phyloP scores from a whole-genome alignment of 2,329 filamentous ascomycete species.

The Sporothrix schenckii region DNA sequence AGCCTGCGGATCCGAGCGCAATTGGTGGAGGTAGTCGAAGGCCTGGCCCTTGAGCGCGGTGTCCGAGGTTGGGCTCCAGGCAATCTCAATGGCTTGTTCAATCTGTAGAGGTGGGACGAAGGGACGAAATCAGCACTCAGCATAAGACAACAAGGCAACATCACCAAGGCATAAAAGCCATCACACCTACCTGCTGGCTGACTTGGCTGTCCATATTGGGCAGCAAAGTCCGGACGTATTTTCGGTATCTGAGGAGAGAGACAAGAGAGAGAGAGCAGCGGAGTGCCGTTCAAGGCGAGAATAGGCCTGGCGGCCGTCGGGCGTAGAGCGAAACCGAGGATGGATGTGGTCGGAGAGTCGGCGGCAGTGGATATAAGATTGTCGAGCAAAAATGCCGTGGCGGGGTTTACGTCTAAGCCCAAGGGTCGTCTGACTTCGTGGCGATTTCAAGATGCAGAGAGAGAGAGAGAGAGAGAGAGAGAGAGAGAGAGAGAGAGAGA shows the following conservation, averaged over 20 bases:
- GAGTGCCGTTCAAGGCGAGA: slow-evolving; percentile 22
- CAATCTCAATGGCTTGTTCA: slow-evolving; percentile 93
- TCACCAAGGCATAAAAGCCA: background rate
- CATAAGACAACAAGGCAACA: background rate
- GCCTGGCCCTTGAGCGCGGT: slow-evolving; percentile 77
- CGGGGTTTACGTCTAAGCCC: background rate
- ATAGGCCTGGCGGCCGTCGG: slow-evolving; percentile 16
- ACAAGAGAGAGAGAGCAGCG: background rate
- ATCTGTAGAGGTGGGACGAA: slow-evolving; percentile 58
- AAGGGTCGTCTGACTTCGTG: background rate
- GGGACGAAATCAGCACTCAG: background rate
- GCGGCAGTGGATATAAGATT: background rate
- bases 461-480: background rate
- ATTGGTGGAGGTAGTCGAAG: slow-evolving; percentile 75
- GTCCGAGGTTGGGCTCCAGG: slow-evolving; percentile 79
- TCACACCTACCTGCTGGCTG: slow-evolving; percentile 30
- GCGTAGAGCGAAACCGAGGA: slow-evolving; percentile 16
- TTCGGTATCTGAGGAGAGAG: background rate
- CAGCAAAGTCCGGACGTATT: background rate
- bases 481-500: background rate
- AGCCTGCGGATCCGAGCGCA: slow-evolving; percentile 78
- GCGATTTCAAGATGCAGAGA: slow-evolving; percentile 2
- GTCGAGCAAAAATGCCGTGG: background rate
- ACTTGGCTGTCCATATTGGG: slow-evolving; percentile 30
- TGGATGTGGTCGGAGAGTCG: slow-evolving; percentile 16